These are phyloP conservation scores for Gastrolobium villosum DNA, from an alignment of 306 rosid genomes.

Conservation along the genomic window DNA sequence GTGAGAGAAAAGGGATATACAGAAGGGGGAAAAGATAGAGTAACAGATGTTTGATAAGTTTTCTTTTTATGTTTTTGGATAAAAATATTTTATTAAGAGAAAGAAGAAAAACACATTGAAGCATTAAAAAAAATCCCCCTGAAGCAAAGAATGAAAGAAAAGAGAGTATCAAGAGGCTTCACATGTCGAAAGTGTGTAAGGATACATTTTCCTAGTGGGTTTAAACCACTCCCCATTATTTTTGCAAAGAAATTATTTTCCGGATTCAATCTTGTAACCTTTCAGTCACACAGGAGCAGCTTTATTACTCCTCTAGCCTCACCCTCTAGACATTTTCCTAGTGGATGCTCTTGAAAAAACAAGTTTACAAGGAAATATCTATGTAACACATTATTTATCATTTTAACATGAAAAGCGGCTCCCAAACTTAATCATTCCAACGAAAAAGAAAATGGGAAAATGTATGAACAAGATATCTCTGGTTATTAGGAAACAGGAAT, in stretches of 20 bases:
- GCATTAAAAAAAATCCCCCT: neutral
- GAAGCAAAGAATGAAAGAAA: conserved; percentile 30
- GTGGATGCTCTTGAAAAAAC: conserved; percentile 19
- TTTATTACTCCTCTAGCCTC: no score
- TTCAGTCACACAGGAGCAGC: no score
- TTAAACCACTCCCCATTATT: no score
- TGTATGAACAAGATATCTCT: conserved; percentile 27
- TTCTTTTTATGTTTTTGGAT: neutral
- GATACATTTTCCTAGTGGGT: conserved; percentile 3
- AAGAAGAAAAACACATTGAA: neutral
- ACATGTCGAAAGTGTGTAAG: neutral
- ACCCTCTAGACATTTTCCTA: neutral
- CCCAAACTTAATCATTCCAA: neutral
- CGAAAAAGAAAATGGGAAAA: neutral
- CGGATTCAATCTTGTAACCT: no score
- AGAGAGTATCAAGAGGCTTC: neutral
- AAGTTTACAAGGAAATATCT: neutral
- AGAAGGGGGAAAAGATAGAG: neutral
- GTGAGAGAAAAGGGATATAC: neutral
- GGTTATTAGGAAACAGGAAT: no score
- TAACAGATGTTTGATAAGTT: conserved; percentile 5
- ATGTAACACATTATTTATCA: neutral
- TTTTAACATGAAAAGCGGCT: neutral
- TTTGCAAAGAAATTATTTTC: no score
- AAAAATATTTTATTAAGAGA: conserved; percentile 19